Base-by-base conservation (phyloP, 495 filamentous ascomycete species). In the Talaromyces liani region DNA sequence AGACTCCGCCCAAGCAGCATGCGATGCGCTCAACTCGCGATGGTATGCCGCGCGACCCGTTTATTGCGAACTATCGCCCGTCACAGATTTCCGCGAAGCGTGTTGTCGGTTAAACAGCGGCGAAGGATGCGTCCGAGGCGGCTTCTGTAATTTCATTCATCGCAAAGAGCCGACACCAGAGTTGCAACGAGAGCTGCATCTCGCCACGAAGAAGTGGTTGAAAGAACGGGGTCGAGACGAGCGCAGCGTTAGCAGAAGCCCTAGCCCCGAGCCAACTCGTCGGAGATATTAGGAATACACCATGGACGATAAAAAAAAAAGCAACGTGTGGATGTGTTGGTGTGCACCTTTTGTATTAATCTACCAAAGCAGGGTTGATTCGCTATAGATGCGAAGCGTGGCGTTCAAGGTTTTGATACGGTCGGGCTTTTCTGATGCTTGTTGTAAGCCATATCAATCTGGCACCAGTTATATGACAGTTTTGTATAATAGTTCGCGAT, bases 121-220 rank as follows among this genome's bases (percentile, higher is more conserved):
- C 45, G 94, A 98, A 73, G 94, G 94, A 3, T 98, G 94, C 78
- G 93, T 97, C 20, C 81, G 94, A 63, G 95, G 92, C 47, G 94
- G 94, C 2, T 98, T 98, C 79, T 98, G 94, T 82, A 98, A 98
- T 72, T 98, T 98, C 75, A 98, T 98, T 63, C 94, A 98, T 70
- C 85, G 94, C 62, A 98, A 98, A 81, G 93, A 98, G 72, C 93
- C 94, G 5, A 84, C 83, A 66, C 79, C 87, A 24, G 94, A 97
- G 75, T 77, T 98, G 63, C 95, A 98, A 25, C 77, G 91, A 51
- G 95, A 98, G 69, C 73, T 98, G 67, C 86, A 91, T 65, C 80
- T 97, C 31, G 82, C 83, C 58, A 97, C 92, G 67, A 95, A 95
- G 85, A 98, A 98, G 84, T 98, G 93, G 95, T 75, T 97, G 71